Percentiles rank a stretch among this genome's conserved stretches.
These are phyloP conservation scores for Spathaspora sp. DNA, from an alignment of 1,139 yeast genomes.

Conservation along the genomic window DNA sequence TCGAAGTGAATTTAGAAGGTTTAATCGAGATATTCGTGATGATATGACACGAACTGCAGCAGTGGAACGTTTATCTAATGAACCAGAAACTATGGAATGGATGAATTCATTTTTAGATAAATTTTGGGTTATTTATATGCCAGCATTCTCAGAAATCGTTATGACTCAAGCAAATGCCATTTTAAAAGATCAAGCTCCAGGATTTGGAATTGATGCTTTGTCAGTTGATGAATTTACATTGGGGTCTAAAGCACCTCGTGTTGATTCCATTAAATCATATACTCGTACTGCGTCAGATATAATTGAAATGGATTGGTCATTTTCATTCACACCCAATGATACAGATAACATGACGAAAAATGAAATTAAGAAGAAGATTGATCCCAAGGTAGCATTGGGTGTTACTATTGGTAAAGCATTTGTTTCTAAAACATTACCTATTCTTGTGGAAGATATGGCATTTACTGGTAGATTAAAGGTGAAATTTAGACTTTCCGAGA, in stretches of 20 bases:
- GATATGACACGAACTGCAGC: conserved; percentile 66
- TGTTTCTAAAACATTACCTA: conserved; percentile 71
- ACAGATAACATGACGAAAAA: conserved; percentile 79
- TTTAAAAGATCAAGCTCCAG: conserved; percentile 73
- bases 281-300: conserved; percentile 64
- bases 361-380: conserved; percentile 66
- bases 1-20: conserved; percentile 68
- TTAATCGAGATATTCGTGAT: conserved; percentile 69
- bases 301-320: conserved; percentile 82
- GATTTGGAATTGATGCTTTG: conserved; percentile 74
- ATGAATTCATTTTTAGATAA: conserved; percentile 70
- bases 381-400: conserved; percentile 78
- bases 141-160: conserved; percentile 76
- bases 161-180: conserved; percentile 63
- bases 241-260: conserved; percentile 77
- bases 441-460: conserved; percentile 76
- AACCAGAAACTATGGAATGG: conserved; percentile 78
- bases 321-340: conserved; percentile 77
- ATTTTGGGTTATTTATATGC: conserved; percentile 87
- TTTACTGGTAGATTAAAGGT: conserved; percentile 71
- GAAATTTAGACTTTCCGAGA: conserved; percentile 57
- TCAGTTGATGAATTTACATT: conserved; percentile 74
- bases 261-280: conserved; percentile 68
- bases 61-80: conserved; percentile 57
- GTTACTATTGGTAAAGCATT: conserved; percentile 78